These are phyloP conservation scores for Gastrodia elata DNA, from an alignment of 106 monocot species.

Conservation along the genomic window DNA sequence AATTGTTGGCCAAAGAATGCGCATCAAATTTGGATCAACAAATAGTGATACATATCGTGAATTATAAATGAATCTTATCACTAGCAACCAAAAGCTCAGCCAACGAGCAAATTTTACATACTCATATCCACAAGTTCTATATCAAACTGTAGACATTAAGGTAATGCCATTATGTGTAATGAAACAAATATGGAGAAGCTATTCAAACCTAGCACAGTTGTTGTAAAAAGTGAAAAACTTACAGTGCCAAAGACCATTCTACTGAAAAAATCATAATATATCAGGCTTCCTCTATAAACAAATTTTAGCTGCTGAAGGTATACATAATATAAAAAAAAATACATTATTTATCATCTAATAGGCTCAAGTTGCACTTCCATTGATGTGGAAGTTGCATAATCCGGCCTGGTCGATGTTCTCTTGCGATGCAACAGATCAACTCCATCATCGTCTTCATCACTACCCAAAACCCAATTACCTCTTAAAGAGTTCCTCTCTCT, in stretches of 20 bases:
- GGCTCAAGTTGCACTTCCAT: conserved; percentile 97
- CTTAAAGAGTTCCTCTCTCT: conserved; percentile 32
- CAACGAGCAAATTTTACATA: neutral
- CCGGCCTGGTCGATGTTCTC: conserved; percentile 25
- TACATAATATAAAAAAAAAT: conserved; percentile 2
- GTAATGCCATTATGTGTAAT: neutral
- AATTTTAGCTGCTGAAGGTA: conserved; percentile 10
- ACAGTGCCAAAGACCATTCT: neutral
- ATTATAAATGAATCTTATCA: neutral
- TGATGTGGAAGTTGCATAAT: conserved; percentile 31
- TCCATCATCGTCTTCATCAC: conserved; percentile 77
- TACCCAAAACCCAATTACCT: conserved; percentile 87
- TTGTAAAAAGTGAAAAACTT: neutral
- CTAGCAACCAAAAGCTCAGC: neutral
- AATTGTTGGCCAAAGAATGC: neutral
- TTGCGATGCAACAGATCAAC: conserved; percentile 61
- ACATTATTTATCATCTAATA: conserved; percentile 39
- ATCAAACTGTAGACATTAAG: neutral
- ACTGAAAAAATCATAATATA: neutral
- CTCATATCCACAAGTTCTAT: neutral
- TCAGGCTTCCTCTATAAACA: conserved; percentile 7
- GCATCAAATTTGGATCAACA: neutral
- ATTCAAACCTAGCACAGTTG: neutral
- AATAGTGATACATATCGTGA: neutral
- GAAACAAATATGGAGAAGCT: neutral